Evolutionary conservation across 176 grass and related monocot species (phyloP), one percentile per base, ranked within the genome.

Genomic region (Poa annua): DNA sequence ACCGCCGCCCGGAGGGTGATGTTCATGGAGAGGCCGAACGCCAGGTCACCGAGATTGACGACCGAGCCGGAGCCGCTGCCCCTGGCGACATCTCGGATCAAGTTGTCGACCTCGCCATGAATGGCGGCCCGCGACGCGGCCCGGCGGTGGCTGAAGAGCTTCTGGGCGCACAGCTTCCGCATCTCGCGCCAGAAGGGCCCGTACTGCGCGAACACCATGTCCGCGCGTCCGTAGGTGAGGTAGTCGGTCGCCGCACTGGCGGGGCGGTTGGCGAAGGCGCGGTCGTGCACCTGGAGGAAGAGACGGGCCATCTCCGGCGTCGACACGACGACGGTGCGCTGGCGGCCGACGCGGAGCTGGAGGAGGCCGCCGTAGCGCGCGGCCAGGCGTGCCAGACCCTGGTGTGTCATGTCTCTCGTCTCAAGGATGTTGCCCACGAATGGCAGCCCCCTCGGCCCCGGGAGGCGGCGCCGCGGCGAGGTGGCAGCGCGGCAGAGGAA

Each of bases 101-200:
- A 47, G 15, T 8, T 6, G 10, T 75, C 48, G 25, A 53, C 17
- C 75, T 86, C 90, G 17, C 83, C 86, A 8, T 75, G 90, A 61
- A 89, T 74, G 4, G 83, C 78, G 6, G 49, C 66, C 86, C 83
- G 83, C 11, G 90, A 88, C 77, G 74, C 79, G 24, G 74, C 79
- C 79, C 74, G 48, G 41, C 79, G 77, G 19, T 83, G 26, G 81
- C 77, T 91, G 69, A 91, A 88, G 26, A 91, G 81, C 74, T 85
- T 91, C 59, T 84, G 62, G 69, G 85, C 71, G 66, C 89, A 88
- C 17, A 91, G 79, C 86, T 91, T 91, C 59, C 89, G 81, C 69
- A 91, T 74, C 49, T 90, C 84, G 25, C 88, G 85, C 88, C 88
- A 90, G 62, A 90, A 90, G 45, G 80, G 88, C 19, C 89, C 89